These are phyloP conservation scores for Coffea eugenioides DNA, from an alignment of 257 asterid species.

Conservation along the genomic window DNA sequence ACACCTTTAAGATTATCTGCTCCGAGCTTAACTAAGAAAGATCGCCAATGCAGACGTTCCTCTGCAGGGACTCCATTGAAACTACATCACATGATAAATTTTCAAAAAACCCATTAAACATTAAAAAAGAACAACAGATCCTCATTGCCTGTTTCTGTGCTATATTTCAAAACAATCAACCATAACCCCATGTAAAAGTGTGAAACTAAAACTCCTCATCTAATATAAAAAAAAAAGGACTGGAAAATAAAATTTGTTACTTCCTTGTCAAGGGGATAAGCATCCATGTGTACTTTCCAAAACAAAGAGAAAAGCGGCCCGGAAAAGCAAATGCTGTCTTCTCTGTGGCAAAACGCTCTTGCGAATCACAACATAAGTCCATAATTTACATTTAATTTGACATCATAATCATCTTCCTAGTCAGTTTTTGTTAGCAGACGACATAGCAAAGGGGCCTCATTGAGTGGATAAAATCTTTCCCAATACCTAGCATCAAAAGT, in stretches of 20 bases:
- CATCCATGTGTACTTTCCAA: not conserved
- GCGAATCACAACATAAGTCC: not conserved
- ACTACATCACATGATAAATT: constrained; percentile 33
- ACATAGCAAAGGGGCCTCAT: not conserved
- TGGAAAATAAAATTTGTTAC: not conserved
- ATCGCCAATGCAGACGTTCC: constrained; percentile 95
- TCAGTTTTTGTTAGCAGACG: not conserved
- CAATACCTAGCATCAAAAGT: not conserved
- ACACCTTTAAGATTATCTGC: constrained; percentile 87
- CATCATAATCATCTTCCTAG: not conserved
- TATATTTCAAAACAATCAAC: not conserved
- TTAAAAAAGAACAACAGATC: not conserved
- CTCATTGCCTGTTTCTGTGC: not conserved
- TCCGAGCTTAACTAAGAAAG: constrained; percentile 87
- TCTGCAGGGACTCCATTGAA: constrained; percentile 96
- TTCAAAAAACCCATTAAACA: not conserved
- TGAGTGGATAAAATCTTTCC: not conserved
- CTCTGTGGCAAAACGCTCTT: not conserved
- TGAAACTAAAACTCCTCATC: not conserved
- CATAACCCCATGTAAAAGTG: not conserved
- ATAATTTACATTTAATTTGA: not conserved
- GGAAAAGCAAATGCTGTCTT: not conserved
- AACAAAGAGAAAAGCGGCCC: no score
- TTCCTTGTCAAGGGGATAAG: not conserved
- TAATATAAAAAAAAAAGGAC: no score